Evolutionary conservation across 352 stramenopile species (phyloP), one percentile per base, ranked within the genome.

Genomic region (Phytophthora multivora): DNA sequence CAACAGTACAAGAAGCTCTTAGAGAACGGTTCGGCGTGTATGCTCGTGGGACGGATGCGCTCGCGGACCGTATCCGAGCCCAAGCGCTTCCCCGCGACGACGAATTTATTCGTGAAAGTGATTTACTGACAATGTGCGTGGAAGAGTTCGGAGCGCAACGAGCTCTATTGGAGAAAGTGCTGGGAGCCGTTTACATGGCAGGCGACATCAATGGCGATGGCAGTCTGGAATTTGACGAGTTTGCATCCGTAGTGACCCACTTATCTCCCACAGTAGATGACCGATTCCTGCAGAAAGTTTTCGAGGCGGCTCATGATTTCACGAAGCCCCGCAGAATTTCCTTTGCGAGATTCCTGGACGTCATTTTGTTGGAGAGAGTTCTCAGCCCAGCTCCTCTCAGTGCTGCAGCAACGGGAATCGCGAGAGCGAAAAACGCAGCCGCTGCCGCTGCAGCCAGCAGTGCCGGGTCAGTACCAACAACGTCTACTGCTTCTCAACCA

Each of bases 161-260:
- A 19, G 33, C 66, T 21, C 66, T 73, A 25, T 68, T 91, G n/a
- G 77, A 89, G 50, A 80, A 91, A 63, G 80, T 93, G 15, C 69
- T 93, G 25, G 74, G 81, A 30, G 84, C 83, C 7, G 80, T 90
- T 45, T 93, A 91, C 61, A 60, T 66, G 15, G 84, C 84, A 2
- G 82, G 84, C 2, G 82, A 93, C 36, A 51, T 86, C 16, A 90
- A 90, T 33, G 77, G 74, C 18, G 79, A 93, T 55, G 84, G 83
- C 16, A 79, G 61, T 23, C 75, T 93, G 31, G 82, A 89, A 56
- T 90, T 79, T 38, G 82, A 91, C 45, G 84, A 93, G 69, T 93
- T 93, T 64, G 70, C 75, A 4, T 75, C 78, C 3, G 84, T 91
- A 4, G 59, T 91, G 16, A 70, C 58, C 11, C 73, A 91, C 19